A percentile compares a stretch with the other conserved stretches of the same genome.
These are phyloP conservation scores for Vigna hirtella DNA, from an alignment of 306 rosid genomes.

Conservation along the genomic window DNA sequence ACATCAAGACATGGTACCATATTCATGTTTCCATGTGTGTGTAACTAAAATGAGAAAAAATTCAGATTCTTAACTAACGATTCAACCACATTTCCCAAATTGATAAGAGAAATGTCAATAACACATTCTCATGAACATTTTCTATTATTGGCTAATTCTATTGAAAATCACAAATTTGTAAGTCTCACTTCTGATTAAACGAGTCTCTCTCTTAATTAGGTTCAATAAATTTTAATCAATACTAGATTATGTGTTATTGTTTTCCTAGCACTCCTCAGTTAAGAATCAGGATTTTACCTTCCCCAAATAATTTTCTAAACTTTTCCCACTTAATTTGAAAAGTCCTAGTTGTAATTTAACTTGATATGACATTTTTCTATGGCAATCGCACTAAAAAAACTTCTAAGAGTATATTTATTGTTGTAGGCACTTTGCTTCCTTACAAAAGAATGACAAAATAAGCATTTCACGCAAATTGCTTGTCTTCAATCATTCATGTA, in stretches of 20 bases:
- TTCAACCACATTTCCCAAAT: background rate
- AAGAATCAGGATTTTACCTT: background rate
- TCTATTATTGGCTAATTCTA: no score
- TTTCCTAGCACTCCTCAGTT: background rate
- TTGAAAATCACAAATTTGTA: no score
- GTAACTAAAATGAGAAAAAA: background rate
- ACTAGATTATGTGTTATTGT: no score
- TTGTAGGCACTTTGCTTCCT: background rate
- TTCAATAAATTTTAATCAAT: no score
- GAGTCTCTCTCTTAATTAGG: no score
- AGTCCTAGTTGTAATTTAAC: background rate
- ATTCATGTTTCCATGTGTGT: no score
- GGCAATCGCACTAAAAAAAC: background rate
- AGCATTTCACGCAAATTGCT: background rate
- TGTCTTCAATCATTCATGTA: background rate
- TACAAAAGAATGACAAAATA: background rate
- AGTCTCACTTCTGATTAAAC: no score
- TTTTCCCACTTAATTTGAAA: background rate
- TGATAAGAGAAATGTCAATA: no score
- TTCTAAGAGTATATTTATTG: background rate
- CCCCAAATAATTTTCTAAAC: background rate
- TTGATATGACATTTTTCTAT: background rate
- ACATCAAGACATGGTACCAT: no score
- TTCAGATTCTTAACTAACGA: background rate
- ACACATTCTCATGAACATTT: no score